Evolutionary conservation across 2,329 filamentous ascomycete genomes (phyloP).

Genomic region (Cladobotryum mycophilum): DNA sequence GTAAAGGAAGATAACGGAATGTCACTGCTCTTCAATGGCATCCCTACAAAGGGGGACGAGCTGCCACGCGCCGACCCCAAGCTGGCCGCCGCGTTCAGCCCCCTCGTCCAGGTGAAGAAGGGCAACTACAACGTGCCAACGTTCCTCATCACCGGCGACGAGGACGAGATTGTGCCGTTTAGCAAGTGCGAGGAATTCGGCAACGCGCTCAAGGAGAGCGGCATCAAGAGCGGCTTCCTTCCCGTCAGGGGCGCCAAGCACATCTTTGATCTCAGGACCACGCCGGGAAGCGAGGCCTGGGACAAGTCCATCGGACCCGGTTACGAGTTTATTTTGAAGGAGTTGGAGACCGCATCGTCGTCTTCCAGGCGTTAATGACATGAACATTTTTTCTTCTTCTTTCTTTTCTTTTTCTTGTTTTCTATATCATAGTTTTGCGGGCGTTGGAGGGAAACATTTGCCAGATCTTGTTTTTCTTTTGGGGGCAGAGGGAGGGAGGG

Average conservation of each 20-base stretch:
- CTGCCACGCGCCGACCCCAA: slow-evolving; percentile 8
- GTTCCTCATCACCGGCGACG: slow-evolving; percentile 15
- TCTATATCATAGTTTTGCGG: too few species aligned
- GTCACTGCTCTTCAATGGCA: slow-evolving; percentile 16
- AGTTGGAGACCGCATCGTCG: slow-evolving; percentile 8
- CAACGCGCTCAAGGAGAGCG: not conserved
- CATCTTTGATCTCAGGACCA: slow-evolving; percentile 15
- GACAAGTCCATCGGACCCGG: slow-evolving; percentile 12
- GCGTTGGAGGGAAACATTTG: too few species aligned
- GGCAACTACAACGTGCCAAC: slow-evolving; percentile 16
- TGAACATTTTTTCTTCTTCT: too few species aligned
- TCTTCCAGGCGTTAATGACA: too few species aligned
- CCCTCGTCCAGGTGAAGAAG: slow-evolving; percentile 12
- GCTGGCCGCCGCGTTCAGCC: slow-evolving; percentile 14
- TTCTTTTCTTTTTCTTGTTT: too few species aligned
- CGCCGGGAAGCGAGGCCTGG: slow-evolving; percentile 15
- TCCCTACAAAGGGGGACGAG: slow-evolving; percentile 8
- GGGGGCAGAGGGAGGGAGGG: too few species aligned
- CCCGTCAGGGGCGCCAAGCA: slow-evolving; percentile 14
- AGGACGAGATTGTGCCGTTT: slow-evolving; percentile 17
- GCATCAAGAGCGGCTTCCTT: slow-evolving; percentile 12
- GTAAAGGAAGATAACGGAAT: slow-evolving; percentile 17
- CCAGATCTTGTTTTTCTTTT: too few species aligned
- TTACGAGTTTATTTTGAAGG: slow-evolving; percentile 15
- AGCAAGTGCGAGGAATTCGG: slow-evolving; percentile 12